Evolutionary conservation across 352 stramenopile genomes (phyloP), one percentile per base, ranked within the genome.

Genomic region (Phytophthora podocarpi): DNA sequence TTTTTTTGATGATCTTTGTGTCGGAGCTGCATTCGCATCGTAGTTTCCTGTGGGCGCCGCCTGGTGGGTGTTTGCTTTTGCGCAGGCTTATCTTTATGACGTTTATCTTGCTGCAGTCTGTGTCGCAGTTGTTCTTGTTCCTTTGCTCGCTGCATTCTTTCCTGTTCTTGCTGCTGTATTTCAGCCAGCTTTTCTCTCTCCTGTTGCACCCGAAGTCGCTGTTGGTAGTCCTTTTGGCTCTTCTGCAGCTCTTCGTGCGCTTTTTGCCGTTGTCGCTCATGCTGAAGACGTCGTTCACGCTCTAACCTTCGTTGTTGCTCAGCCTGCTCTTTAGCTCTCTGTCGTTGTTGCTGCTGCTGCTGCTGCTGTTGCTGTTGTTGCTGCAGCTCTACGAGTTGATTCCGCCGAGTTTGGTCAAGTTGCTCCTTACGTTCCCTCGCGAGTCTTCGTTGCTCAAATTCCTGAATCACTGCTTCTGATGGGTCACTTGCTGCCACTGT

Each of bases 361-460:
- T 63, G 50, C n/a, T n/a, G n/a, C 21, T 54, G 39, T 24, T 54
- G 61, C 21, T 50, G 49, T 11, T 60, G 39, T 15, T 60, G 63
- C 27, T 74, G 59, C n/a, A 51, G 43, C 21, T 56, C 28, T 37
- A 34, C 21, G 7, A 60, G 30, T 24, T 55, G 41, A 20, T 65
- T 52, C 26, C 39, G 54, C 13, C 41, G 59, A 26, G 27, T 34
- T 45, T 24, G 43, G 6, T 64, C 39, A 37, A 53, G 31, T 28
- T 67, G 40, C 34, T 67, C 41, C 18, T 65, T 63, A n/a, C 27
- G 64, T 47, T 74, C 67, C 13, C 60, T 63, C 23, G 43, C 59
- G 6, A 73, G 59, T 59, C 68, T 64, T 51, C 64, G 64, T 28
- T 68, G 36, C 24, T 76, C 64, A 64, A 74, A 76, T 45, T 54